Percentiles rank a stretch among this genome's conserved stretches.
Conservation (phyloP, 371 early-diverging fungal genomes). For the Apophysomyces elegans region DNA sequence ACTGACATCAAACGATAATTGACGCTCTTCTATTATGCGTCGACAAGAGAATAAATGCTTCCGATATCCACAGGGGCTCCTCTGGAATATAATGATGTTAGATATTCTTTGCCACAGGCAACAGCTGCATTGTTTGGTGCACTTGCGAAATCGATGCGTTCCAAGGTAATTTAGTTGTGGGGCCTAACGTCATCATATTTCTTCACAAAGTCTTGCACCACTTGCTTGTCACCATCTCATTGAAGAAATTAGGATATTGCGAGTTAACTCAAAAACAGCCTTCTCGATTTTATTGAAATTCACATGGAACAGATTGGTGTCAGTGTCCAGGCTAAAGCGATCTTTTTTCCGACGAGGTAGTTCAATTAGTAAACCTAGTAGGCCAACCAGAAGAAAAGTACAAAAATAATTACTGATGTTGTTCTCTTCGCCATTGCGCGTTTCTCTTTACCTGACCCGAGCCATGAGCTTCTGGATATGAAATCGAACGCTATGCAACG, state of each 20-base stretch:
- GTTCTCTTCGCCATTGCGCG: background rate
- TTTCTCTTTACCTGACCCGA: conserved; percentile 65
- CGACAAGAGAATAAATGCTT: conserved; percentile 45
- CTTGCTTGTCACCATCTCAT: conserved; percentile 76
- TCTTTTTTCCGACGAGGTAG: conserved; percentile 70
- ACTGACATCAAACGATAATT: background rate
- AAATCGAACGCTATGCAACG: conserved; percentile 82
- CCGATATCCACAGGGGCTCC: conserved; percentile 56
- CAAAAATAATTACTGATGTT: no score
- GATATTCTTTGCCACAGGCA: background rate
- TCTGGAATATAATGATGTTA: background rate
- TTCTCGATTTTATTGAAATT: conserved; percentile 67
- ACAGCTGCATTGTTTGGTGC: conserved; percentile 7
- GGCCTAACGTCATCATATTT: conserved; percentile 62
- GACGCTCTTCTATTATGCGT: conserved; percentile 5
- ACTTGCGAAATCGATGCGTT: conserved; percentile 55
- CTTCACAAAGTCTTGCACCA: conserved; percentile 63
- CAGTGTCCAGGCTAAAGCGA: conserved; percentile 58
- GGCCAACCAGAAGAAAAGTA: background rate
- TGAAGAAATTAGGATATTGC: conserved; percentile 74
- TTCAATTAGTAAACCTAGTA: conserved; percentile 61
- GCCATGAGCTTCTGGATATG: conserved; percentile 83
- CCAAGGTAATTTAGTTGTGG: conserved; percentile 58
- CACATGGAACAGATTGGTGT: conserved; percentile 60
- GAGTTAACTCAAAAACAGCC: conserved; percentile 71